phyloP scores from a whole-genome alignment of 495 filamentous ascomycete species.

The Echria macrotheca region DNA sequence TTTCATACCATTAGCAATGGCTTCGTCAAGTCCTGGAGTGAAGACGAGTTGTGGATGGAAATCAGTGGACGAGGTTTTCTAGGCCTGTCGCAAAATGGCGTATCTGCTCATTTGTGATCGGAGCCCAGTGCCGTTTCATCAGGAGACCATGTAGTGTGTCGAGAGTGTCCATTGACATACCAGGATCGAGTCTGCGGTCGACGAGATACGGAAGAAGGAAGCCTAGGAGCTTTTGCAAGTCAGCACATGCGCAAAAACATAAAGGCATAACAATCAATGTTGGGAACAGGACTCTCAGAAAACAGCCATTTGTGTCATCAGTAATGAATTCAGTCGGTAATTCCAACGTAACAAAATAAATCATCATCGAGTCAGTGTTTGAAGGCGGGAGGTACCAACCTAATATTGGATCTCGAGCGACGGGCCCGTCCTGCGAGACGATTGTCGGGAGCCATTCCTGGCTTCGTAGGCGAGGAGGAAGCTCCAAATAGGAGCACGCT shows the following conservation, averaged over 20 bases:
- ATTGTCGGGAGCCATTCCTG: too few species aligned
- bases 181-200: too few species aligned
- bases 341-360: constrained; percentile 92
- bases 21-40: too few species aligned
- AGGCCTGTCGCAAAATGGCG: constrained; percentile 97
- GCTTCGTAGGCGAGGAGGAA: too few species aligned
- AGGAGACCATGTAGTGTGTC: constrained; percentile 35
- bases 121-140: constrained; percentile 99
- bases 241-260: background rate
- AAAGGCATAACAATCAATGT: background rate
- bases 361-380: constrained; percentile 60
- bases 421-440: too few species aligned
- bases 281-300: constrained; percentile 57
- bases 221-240: too few species aligned
- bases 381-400: constrained; percentile 4
- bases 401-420: too few species aligned
- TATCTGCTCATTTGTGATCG: constrained; percentile 80
- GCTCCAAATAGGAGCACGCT: too few species aligned
- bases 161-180: too few species aligned
- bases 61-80: constrained; percentile 99
- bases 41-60: constrained; percentile 4
- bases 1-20: constrained; percentile 17
- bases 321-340: constrained; percentile 94
- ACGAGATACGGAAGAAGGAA: too few species aligned
- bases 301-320: constrained; percentile 86